A percentile compares a stretch with the other conserved stretches of the same genome.
Evolutionary conservation across 768 basidiomycete species (phyloP).

Genomic region (Tephrocybe sp.): DNA sequence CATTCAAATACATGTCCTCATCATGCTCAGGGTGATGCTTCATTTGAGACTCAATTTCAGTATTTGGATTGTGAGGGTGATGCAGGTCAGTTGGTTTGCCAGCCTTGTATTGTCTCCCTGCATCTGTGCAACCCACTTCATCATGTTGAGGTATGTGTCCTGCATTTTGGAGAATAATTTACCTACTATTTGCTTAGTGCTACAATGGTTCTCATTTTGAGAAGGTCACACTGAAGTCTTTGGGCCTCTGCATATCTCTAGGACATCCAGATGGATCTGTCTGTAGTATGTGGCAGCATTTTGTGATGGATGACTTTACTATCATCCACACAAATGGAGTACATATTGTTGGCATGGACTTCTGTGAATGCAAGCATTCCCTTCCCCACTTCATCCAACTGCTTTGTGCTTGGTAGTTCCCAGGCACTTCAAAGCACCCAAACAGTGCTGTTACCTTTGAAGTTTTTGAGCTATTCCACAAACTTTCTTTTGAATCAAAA

Average conservation of each 20-base stretch:
- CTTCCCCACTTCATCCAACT: slow-evolving; percentile 24
- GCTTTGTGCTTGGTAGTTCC: slow-evolving; percentile 24
- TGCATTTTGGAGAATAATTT: too few species aligned
- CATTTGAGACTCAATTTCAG: too few species aligned
- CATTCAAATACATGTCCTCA: too few species aligned
- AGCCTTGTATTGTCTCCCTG: too few species aligned
- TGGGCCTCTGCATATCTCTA: background rate
- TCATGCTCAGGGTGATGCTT: too few species aligned
- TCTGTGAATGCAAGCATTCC: slow-evolving; percentile 25
- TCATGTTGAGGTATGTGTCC: too few species aligned
- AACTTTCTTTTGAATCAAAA: slow-evolving; percentile 28
- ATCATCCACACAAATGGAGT: slow-evolving; percentile 26
- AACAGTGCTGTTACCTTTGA: slow-evolving; percentile 27
- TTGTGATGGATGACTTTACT: slow-evolving; percentile 22
- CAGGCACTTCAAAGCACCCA: slow-evolving; percentile 22
- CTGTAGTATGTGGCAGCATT: slow-evolving; percentile 6
- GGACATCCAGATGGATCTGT: slow-evolving; percentile 1
- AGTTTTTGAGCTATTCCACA: slow-evolving; percentile 23
- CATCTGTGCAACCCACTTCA: too few species aligned
- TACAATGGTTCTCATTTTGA: too few species aligned
- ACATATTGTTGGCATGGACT: slow-evolving; percentile 28
- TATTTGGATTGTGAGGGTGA: too few species aligned
- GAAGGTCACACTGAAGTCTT: too few species aligned
- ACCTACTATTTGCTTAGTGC: too few species aligned
- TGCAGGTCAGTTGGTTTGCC: too few species aligned